phyloP scores from a whole-genome alignment of 108 stramenopile species.

The Cylindrotheca closterium region DNA sequence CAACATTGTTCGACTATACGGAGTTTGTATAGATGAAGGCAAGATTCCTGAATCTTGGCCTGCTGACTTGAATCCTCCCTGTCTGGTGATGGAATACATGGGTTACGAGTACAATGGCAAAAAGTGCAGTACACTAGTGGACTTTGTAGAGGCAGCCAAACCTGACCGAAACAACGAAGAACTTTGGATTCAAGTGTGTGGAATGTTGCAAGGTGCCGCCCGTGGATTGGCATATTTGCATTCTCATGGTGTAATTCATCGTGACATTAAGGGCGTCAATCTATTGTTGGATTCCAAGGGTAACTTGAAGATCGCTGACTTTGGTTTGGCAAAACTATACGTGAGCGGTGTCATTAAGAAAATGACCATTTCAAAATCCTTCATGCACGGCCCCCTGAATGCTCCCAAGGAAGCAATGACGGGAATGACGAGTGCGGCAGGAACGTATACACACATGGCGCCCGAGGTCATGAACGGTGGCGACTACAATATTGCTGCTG shows the following conservation, averaged over 20 bases:
- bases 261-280: slow-evolving; percentile 17
- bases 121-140: slow-evolving; percentile 1
- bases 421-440: slow-evolving; percentile 6
- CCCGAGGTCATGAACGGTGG: slow-evolving; percentile 14
- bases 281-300: slow-evolving; percentile 29
- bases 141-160: background rate
- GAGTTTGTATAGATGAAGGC: slow-evolving; percentile 2
- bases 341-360: slow-evolving; percentile 1
- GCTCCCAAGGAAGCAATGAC: background rate
- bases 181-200: slow-evolving; percentile 13
- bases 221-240: slow-evolving; percentile 18
- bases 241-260: slow-evolving; percentile 15
- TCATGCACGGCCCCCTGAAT: background rate
- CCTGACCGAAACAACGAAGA: background rate
- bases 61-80: slow-evolving; percentile 2
- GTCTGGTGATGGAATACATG: slow-evolving; percentile 23
- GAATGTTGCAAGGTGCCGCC: slow-evolving; percentile 16
- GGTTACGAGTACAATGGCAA: background rate
- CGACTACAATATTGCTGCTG: slow-evolving; percentile 8
- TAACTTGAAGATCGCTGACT: slow-evolving; percentile 79
- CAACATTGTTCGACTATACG: slow-evolving; percentile 20
- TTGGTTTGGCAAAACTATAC: slow-evolving; percentile 42
- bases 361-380: background rate
- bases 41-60: slow-evolving; percentile 9
- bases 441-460: slow-evolving; percentile 27